phyloP scores from a whole-genome alignment of 148 eudicot genomes.

The Silene latifolia region DNA sequence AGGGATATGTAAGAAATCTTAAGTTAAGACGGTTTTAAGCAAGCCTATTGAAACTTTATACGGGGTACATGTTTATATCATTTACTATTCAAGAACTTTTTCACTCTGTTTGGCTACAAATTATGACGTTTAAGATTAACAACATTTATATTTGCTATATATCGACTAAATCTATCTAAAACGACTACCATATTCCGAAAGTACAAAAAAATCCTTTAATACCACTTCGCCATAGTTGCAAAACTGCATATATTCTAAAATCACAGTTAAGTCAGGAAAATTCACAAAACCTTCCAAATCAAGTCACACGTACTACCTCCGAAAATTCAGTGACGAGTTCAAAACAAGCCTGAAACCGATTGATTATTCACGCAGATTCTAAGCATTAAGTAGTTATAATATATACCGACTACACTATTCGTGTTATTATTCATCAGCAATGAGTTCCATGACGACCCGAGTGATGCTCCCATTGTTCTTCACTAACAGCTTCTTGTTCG shows the following conservation, averaged over 20 bases:
- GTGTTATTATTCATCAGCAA: conserved; percentile 37
- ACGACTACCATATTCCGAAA: neutral
- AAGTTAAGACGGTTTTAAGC: too few relatives aligned
- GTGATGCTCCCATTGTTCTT: conserved; percentile 85
- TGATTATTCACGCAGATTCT: neutral
- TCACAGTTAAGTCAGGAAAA: neutral
- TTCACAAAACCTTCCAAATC: neutral
- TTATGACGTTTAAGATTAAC: too few relatives aligned
- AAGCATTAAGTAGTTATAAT: neutral
- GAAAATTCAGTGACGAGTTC: neutral
- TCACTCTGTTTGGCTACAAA: too few relatives aligned
- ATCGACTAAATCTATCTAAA: too few relatives aligned
- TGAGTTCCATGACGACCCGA: conserved; percentile 78
- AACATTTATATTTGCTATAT: too few relatives aligned
- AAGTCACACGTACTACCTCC: neutral
- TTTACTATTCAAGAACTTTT: too few relatives aligned
- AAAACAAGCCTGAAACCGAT: neutral
- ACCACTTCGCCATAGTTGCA: neutral
- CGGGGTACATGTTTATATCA: too few relatives aligned
- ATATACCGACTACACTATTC: neutral
- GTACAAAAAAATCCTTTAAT: neutral
- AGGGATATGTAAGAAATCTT: too few relatives aligned
- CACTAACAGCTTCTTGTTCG: conserved; percentile 64
- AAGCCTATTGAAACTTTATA: too few relatives aligned
- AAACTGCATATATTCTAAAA: too few relatives aligned